Evolutionary conservation across 192 early-diverging fungal genomes (phyloP).

Genomic region (Helicostylum pulchrum): DNA sequence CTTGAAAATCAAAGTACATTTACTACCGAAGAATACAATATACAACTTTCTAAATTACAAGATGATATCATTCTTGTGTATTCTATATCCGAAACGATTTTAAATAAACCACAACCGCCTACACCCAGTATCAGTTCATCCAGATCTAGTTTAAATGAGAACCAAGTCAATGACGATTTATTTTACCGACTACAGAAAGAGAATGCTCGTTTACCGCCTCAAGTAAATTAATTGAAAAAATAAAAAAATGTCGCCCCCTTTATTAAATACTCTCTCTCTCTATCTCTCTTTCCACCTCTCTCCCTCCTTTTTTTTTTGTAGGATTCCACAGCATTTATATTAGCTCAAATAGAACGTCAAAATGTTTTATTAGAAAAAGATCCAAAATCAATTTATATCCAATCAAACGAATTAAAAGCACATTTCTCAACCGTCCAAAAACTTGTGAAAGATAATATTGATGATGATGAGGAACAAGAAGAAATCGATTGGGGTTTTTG

Average conservation of each 20-base stretch:
- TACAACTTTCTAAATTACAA: no score
- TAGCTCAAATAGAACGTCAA: conserved; percentile 56
- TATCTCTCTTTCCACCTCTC: conserved; percentile 11
- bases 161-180: conserved; percentile 17
- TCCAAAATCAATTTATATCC: conserved; percentile 54
- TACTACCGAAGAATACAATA: no score
- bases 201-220: conserved; percentile 51
- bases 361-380: conserved; percentile 51
- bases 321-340: conserved; percentile 51
- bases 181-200: conserved; percentile 52
- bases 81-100: no score
- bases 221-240: conserved; percentile 33
- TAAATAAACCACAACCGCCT: no score
- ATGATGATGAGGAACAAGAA: conserved; percentile 11
- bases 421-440: conserved; percentile 49
- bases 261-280: neutral
- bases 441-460: conserved; percentile 32
- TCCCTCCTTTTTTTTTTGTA: conserved; percentile 9
- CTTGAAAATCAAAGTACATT: no score
- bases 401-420: conserved; percentile 54
- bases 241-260: neutral
- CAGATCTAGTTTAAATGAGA: no score
- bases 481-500: conserved; percentile 75
- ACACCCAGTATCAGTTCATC: no score
- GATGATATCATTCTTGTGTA: no score